Evolutionary conservation across 73 alveolate genomes (phyloP).

Genomic region (Blepharisma stoltei): DNA sequence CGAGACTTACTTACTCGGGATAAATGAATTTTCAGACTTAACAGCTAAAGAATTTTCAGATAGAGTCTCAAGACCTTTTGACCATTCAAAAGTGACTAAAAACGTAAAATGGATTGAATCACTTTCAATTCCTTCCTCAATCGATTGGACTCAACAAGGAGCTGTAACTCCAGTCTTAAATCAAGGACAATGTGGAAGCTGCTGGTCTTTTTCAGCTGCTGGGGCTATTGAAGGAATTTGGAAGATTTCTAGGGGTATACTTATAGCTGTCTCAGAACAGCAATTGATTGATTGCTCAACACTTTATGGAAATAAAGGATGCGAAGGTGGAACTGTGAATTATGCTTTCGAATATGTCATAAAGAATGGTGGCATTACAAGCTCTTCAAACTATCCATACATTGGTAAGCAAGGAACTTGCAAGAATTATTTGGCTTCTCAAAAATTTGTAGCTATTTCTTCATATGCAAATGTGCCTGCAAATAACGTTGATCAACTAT

Average conservation of each 20-base stretch:
- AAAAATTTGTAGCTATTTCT: background rate
- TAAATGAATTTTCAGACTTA: background rate
- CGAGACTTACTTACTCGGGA: background rate
- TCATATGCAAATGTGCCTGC: conserved; percentile 23
- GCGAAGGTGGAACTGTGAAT: conserved; percentile 62
- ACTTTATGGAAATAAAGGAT: conserved; percentile 43
- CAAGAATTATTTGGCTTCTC: background rate
- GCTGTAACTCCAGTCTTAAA: conserved; percentile 64
- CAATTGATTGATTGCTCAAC: conserved; percentile 61
- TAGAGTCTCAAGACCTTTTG: conserved; percentile 26
- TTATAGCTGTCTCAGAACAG: conserved; percentile 52
- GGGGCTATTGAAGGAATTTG: conserved; percentile 50
- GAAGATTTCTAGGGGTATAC: conserved; percentile 13
- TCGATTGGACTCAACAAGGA: conserved; percentile 71
- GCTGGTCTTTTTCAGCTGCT: conserved; percentile 87
- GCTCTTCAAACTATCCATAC: conserved; percentile 79
- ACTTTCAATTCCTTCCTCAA: conserved; percentile 31
- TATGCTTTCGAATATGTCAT: conserved; percentile 34
- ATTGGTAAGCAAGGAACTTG: conserved; percentile 49
- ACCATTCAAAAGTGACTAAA: background rate
- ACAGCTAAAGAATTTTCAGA: background rate
- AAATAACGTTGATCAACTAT: conserved; percentile 40
- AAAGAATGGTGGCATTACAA: conserved; percentile 43
- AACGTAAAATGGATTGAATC: background rate
- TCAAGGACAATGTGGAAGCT: conserved; percentile 81